Percentiles rank a stretch among this genome's conserved stretches.
phyloP scores from a whole-genome alignment of 208 protist genomes.

The Leishmania martiniquensis region DNA sequence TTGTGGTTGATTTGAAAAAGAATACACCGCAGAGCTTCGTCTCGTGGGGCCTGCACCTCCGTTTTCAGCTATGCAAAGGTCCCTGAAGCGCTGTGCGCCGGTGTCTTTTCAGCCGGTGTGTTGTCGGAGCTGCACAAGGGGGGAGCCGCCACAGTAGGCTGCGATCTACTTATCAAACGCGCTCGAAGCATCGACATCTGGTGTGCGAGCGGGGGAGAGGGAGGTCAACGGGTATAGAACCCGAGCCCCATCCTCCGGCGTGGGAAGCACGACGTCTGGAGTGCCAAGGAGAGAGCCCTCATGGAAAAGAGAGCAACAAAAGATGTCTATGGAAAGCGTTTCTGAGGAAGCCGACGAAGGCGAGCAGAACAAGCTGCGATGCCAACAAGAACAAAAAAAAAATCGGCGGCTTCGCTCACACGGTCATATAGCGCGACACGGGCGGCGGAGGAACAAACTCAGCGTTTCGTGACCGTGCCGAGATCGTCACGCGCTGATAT shows the following conservation, averaged over 20 bases:
- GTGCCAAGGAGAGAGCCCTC: neutral
- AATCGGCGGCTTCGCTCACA: neutral
- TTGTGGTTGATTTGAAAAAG: neutral
- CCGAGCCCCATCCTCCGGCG: too few relatives aligned
- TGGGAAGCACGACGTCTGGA: neutral
- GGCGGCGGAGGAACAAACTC: constrained; percentile 19
- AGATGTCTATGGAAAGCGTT: neutral
- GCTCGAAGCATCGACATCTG: too few relatives aligned
- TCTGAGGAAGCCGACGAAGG: neutral
- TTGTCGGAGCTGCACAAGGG: too few relatives aligned
- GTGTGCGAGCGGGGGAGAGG: too few relatives aligned
- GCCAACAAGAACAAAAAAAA: too few relatives aligned
- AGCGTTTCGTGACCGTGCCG: constrained; percentile 27
- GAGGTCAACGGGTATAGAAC: too few relatives aligned
- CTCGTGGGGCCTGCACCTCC: neutral
- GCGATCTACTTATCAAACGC: neutral
- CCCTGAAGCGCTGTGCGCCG: neutral
- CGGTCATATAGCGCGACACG: constrained; percentile 18
- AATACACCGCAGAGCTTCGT: neutral
- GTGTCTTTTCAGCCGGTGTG: too few relatives aligned
- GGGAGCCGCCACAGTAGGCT: too few relatives aligned
- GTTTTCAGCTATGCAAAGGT: neutral
- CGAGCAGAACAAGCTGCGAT: too few relatives aligned
- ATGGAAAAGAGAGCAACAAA: neutral
- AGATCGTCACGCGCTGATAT: constrained; percentile 29